phyloP scores from a whole-genome alignment of 768 basidiomycete genomes.

The Collybiopsis confluens region DNA sequence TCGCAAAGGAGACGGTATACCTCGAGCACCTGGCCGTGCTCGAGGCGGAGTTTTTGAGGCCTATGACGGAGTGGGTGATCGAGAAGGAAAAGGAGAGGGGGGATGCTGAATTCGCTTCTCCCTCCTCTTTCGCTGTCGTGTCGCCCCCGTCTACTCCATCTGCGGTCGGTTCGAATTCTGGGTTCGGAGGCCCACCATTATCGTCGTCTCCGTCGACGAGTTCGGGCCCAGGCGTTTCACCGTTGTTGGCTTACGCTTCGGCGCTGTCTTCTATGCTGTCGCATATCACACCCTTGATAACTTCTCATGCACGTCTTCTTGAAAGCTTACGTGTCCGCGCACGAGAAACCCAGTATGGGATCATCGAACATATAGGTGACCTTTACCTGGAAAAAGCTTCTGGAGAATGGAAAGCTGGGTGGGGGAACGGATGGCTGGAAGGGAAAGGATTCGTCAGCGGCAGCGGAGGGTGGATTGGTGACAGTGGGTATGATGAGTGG shows the following conservation, averaged over 20 bases:
- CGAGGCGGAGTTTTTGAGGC: conserved; percentile 58
- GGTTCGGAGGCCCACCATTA: too few relatives aligned
- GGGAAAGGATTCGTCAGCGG: background rate
- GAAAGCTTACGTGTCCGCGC: conserved; percentile 85
- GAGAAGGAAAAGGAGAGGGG: too few relatives aligned
- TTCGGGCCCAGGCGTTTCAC: too few relatives aligned
- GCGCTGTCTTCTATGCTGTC: background rate
- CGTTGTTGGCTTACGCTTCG: background rate
- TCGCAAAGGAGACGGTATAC: conserved; percentile 86
- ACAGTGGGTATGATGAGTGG: conserved; percentile 2
- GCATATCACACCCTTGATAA: background rate
- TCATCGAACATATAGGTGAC: conserved; percentile 84
- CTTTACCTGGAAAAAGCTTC: conserved; percentile 83
- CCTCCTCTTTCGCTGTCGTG: too few relatives aligned
- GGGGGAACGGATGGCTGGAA: conserved; percentile 1
- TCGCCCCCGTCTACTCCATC: too few relatives aligned
- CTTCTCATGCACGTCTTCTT: conserved; percentile 69
- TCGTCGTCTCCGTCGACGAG: background rate
- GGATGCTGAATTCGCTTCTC: too few relatives aligned
- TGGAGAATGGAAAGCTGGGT: conserved; percentile 56
- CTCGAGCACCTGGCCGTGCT: conserved; percentile 81
- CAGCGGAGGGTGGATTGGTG: background rate
- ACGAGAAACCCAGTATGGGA: conserved; percentile 68
- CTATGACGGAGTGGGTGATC: conserved; percentile 36
- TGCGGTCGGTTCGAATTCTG: too few relatives aligned